Conservation (phyloP, 345 rosid genomes). For the Gossypium sturtianum region DNA sequence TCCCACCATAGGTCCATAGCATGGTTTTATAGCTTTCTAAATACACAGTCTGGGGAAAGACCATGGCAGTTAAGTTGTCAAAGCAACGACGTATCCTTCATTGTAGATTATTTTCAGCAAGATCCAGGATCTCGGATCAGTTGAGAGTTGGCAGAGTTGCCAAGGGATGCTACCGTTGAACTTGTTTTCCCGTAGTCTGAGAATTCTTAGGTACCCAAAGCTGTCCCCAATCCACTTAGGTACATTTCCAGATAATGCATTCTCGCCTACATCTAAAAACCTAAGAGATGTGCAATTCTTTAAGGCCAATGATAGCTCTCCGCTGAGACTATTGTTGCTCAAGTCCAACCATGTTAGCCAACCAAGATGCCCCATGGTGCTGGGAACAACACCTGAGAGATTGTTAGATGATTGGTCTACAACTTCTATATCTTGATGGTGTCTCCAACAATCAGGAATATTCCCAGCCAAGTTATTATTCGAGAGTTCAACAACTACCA, state of each 20-base stretch:
- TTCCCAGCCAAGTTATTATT: slow-evolving; percentile 10
- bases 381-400: slow-evolving; percentile 13
- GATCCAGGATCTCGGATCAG: slow-evolving; percentile 8
- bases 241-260: slow-evolving; percentile 2
- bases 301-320: slow-evolving; percentile 10
- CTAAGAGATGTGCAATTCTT: not conserved
- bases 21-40: not conserved
- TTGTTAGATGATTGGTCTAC: slow-evolving; percentile 12
- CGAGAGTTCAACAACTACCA: slow-evolving; percentile 8
- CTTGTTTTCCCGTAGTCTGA: slow-evolving; percentile 5
- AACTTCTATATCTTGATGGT: not conserved
- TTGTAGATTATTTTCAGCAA: slow-evolving; percentile 13
- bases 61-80: slow-evolving; percentile 15
- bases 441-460: slow-evolving; percentile 3
- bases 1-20: not conserved
- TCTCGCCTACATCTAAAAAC: slow-evolving; percentile 7
- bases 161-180: slow-evolving; percentile 12
- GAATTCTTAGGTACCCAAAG: not conserved
- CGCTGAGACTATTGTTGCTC: slow-evolving; percentile 8
- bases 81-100: slow-evolving; percentile 18
- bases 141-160: slow-evolving; percentile 6
- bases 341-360: not conserved
- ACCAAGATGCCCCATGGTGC: not conserved
- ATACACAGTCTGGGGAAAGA: not conserved
- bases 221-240: slow-evolving; percentile 13